These are phyloP conservation scores for Aureobasidium sp. DNA, from an alignment of 2,329 filamentous ascomycete genomes.

Conservation along the genomic window DNA sequence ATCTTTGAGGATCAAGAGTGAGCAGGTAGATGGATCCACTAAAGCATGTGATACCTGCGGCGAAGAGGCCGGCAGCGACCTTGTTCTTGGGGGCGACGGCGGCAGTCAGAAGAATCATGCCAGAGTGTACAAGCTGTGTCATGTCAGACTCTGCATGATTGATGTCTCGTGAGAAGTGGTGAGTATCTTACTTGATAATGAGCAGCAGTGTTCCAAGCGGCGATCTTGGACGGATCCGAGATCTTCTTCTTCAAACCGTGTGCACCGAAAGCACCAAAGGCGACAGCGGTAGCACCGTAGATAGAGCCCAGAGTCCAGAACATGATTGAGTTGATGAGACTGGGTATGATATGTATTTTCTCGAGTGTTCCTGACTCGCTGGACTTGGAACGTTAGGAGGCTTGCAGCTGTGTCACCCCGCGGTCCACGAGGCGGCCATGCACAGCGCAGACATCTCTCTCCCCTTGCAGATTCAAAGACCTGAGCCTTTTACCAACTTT, in stretches of 20 bases:
- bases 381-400: neutral
- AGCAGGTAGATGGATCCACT: constrained; percentile 60
- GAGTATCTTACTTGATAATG: constrained; percentile 54
- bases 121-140: constrained; percentile 54
- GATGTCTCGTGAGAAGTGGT: neutral
- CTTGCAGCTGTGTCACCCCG: neutral
- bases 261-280: constrained; percentile 59
- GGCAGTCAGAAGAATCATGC: constrained; percentile 51
- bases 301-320: constrained; percentile 57
- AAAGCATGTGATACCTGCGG: constrained; percentile 61
- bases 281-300: constrained; percentile 55
- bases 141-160: neutral
- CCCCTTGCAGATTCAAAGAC: neutral
- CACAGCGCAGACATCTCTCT: neutral
- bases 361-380: neutral
- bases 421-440: neutral
- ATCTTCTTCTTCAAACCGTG: constrained; percentile 59
- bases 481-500: neutral
- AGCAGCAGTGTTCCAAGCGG: constrained; percentile 58
- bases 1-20: constrained; percentile 54
- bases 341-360: neutral
- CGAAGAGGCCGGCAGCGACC: constrained; percentile 52
- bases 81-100: constrained; percentile 27
- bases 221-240: constrained; percentile 50
- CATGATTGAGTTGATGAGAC: neutral